Base-by-base conservation (phyloP, 495 filamentous ascomycete species). In the Trichoderma orchidacearum region DNA sequence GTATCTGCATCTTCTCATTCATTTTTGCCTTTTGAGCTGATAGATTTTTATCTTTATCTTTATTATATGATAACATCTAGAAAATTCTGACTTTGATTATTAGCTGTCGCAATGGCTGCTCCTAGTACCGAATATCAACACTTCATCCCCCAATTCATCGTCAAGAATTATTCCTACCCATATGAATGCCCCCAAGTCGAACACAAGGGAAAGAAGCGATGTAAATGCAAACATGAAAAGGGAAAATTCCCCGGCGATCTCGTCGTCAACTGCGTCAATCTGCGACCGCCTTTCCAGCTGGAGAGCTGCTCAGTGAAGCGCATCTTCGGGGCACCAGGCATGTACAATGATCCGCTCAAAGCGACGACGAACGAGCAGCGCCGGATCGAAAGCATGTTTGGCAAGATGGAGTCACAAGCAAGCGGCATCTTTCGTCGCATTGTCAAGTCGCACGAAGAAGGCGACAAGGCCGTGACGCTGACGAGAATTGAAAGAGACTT, bases 71-170 rank as follows among this genome's bases (percentile, higher is more conserved):
- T n/a, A n/a, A n/a, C n/a, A n/a, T n/a, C n/a, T n/a, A n/a, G n/a
- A n/a, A n/a, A n/a, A n/a, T n/a, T n/a, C n/a, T n/a, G n/a, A n/a
- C n/a, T n/a, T n/a, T n/a, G n/a, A n/a, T n/a, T n/a, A n/a, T n/a
- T n/a, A n/a, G n/a, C n/a, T n/a, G n/a, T n/a, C n/a, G n/a, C n/a
- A n/a, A n/a, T n/a, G n/a, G n/a, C n/a, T n/a, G n/a, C n/a, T n/a
- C n/a, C n/a, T n/a, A n/a, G n/a, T n/a, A n/a, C 60, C 4, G 61
- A 74, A 38, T 75, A 77, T 58, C 75, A 77, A 45, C 75, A 77
- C 57, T 76, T 72, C 56, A 68, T 77, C 29, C 75, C 75, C 1
- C 72, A 68, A 52, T 77, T 75, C 54, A 66, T 77, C 30, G 67
- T 77, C 7, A 58, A 63, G 25, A 75, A 75, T 63, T 77, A 75